Evolutionary conservation across 345 rosid genomes (phyloP).

Genomic region (Eucalyptus sideroxylon): DNA sequence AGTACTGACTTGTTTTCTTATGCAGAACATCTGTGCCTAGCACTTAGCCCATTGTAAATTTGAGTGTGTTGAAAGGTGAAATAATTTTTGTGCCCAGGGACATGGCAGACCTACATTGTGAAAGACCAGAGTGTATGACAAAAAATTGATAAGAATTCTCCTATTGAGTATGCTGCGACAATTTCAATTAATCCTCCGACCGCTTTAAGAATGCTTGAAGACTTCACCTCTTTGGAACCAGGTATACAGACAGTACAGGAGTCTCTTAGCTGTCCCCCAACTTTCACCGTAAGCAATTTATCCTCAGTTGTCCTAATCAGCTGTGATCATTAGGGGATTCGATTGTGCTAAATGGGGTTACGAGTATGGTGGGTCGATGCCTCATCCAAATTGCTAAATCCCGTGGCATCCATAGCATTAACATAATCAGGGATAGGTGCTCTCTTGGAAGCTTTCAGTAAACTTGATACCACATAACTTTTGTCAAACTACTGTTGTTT

Average conservation of each 20-base stretch:
- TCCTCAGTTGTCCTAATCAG: background rate
- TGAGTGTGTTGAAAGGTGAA: background rate
- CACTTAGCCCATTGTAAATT: background rate
- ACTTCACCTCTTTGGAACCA: slow-evolving; percentile 25
- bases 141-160: slow-evolving; percentile 55
- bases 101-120: slow-evolving; percentile 79
- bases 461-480: background rate
- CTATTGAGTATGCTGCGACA: slow-evolving; percentile 84
- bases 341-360: slow-evolving; percentile 87
- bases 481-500: background rate
- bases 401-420: slow-evolving; percentile 60
- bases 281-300: background rate
- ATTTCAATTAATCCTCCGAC: slow-evolving; percentile 86
- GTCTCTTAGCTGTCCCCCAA: background rate
- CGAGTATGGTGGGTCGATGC: slow-evolving; percentile 88
- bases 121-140: slow-evolving; percentile 79
- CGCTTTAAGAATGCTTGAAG: slow-evolving; percentile 90
- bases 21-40: background rate
- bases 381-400: slow-evolving; percentile 66
- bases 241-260: slow-evolving; percentile 17
- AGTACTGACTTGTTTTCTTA: background rate
- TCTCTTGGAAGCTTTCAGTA: background rate
- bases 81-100: slow-evolving; percentile 23
- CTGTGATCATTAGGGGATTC: slow-evolving; percentile 47
- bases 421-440: slow-evolving; percentile 86